Conservation (phyloP, 163 green algal species). For the Prototheca wickerhamii region DNA sequence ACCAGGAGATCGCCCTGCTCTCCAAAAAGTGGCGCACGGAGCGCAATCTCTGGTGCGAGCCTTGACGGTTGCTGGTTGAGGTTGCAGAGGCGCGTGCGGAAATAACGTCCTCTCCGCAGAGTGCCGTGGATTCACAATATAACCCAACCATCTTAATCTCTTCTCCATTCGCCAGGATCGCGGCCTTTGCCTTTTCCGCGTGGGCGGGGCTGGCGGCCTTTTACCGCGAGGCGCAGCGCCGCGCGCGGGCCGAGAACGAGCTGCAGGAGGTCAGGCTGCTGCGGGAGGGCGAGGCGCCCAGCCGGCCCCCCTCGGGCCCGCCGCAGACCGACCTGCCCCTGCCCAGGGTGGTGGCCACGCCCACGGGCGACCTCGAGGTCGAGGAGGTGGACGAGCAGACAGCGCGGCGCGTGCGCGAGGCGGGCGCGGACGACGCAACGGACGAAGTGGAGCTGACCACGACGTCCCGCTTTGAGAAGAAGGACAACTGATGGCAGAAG, state of each 20-base stretch:
- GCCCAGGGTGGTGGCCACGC: not conserved
- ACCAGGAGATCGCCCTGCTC: conserved; percentile 17
- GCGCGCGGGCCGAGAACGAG: conserved; percentile 16
- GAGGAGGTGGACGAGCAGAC: not conserved
- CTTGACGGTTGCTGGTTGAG: not conserved
- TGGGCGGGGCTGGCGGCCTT: conserved; percentile 26
- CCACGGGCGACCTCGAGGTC: not conserved
- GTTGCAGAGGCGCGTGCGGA: not conserved
- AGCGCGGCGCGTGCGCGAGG: not conserved
- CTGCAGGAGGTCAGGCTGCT: conserved; percentile 16
- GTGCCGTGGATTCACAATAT: not conserved
- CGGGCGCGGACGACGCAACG: not conserved
- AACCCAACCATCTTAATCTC: not conserved
- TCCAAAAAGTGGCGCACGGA: conserved; percentile 33
- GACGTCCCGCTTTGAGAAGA: not conserved
- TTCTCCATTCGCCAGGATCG: conserved; percentile 1
- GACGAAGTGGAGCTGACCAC: not conserved
- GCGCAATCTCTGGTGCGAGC: conserved; percentile 25
- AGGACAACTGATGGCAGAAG: conserved; percentile 1
- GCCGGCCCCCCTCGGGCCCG: too few species aligned
- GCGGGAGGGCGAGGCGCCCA: not conserved
- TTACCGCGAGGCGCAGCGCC: conserved; percentile 16
- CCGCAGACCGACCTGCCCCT: not conserved
- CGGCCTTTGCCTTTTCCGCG: conserved; percentile 26
- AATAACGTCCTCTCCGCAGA: too few species aligned